Evolutionary conservation across 345 rosid genomes (phyloP).

Genomic region (Salix suchowensis): DNA sequence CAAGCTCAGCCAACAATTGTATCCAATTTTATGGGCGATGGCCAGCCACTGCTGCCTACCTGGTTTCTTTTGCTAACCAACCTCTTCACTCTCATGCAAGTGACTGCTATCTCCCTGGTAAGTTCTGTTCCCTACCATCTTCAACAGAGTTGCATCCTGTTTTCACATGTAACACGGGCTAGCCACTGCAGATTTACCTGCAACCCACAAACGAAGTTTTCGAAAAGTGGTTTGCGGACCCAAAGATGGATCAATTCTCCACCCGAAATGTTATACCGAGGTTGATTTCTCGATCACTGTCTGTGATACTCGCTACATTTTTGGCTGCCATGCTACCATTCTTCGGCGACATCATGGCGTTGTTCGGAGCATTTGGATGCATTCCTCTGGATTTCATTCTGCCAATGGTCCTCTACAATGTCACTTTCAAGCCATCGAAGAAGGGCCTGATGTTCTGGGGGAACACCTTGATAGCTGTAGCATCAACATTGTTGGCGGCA

Average conservation of each 20-base stretch:
- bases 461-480: constrained; percentile 32
- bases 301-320: constrained; percentile 6
- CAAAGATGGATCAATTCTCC: constrained; percentile 15
- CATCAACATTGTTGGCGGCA: constrained; percentile 25
- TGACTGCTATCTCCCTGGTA: no score
- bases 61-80: neutral
- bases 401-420: constrained; percentile 44
- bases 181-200: constrained; percentile 12
- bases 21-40: neutral
- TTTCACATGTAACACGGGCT: no score
- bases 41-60: neutral
- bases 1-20: neutral
- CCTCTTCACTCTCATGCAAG: no score
- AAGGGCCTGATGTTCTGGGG: constrained; percentile 32
- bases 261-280: constrained; percentile 19
- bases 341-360: constrained; percentile 23
- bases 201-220: constrained; percentile 31
- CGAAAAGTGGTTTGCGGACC: constrained; percentile 9
- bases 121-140: no score
- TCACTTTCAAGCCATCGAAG: constrained; percentile 45
- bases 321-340: constrained; percentile 22
- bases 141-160: no score
- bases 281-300: constrained; percentile 15
- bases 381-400: constrained; percentile 25
- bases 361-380: constrained; percentile 31